A percentile compares a stretch with the other conserved stretches of the same genome.
These are phyloP conservation scores for Penicillium simplicissimum DNA, from an alignment of 495 filamentous ascomycete species.

Conservation along the genomic window DNA sequence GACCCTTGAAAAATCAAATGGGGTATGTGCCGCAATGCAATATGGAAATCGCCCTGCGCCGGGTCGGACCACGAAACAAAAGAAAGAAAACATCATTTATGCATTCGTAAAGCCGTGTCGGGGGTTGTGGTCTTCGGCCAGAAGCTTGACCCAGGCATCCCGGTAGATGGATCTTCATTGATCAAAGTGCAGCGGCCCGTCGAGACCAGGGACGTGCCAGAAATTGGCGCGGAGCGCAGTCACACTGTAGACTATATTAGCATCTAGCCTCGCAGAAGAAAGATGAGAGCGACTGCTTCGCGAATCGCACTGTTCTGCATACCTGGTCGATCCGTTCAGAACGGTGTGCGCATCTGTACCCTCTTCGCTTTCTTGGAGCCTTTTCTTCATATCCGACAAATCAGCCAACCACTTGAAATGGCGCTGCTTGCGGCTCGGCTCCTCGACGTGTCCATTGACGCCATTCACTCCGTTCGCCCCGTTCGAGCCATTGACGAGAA, in stretches of 20 bases:
- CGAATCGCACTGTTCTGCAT: slow-evolving; percentile 4
- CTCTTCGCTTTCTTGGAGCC: slow-evolving; percentile 52
- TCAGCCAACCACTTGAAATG: slow-evolving; percentile 47
- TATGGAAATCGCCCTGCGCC: slow-evolving; percentile 15
- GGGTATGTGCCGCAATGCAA: slow-evolving; percentile 17
- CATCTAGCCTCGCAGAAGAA: not conserved
- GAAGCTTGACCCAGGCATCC: not conserved
- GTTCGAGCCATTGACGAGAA: slow-evolving; percentile 63
- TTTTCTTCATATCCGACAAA: slow-evolving; percentile 50
- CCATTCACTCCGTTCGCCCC: not conserved
- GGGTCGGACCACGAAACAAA: slow-evolving; percentile 13
- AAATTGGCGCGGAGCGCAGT: slow-evolving; percentile 92
- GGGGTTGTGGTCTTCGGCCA: not conserved
- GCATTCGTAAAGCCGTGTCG: slow-evolving; percentile 10
- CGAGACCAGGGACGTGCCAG: slow-evolving; percentile 69
- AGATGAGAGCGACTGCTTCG: not conserved
- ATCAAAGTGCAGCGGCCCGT: slow-evolving; percentile 69
- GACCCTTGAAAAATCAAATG: not conserved
- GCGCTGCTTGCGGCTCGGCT: slow-evolving; percentile 25
- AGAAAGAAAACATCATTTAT: slow-evolving; percentile 19
- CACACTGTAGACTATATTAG: slow-evolving; percentile 55
- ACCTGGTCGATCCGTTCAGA: slow-evolving; percentile 64
- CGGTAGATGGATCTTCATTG: slow-evolving; percentile 3
- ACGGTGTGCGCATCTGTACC: slow-evolving; percentile 96
- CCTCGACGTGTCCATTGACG: slow-evolving; percentile 24